Conservation (phyloP, 2,329 filamentous ascomycete species). For the Grosmannia serpens region DNA sequence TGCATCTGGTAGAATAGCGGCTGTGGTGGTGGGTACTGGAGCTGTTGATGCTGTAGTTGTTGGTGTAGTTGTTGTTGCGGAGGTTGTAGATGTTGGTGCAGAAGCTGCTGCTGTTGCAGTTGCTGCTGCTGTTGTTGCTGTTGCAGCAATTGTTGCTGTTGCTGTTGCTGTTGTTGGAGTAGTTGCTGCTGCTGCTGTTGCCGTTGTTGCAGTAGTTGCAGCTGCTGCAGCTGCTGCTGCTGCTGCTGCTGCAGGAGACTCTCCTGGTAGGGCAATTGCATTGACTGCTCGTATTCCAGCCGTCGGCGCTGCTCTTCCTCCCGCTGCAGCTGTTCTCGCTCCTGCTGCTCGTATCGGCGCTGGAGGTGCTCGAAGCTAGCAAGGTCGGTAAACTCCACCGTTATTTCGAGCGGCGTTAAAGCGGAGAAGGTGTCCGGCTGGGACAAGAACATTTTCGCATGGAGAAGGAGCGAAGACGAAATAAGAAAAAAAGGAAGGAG, state of each 20-base stretch:
- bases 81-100: conserved; percentile 3
- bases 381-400: conserved; percentile 20
- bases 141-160: conserved; percentile 10
- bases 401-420: conserved; percentile 30
- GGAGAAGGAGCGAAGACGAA: not conserved
- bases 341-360: conserved; percentile 4
- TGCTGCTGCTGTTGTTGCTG: not conserved
- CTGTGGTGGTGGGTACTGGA: not conserved
- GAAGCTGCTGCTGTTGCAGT: conserved; percentile 8
- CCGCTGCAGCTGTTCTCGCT: conserved; percentile 6
- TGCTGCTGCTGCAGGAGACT: not conserved
- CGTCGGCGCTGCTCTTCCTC: conserved; percentile 11
- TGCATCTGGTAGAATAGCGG: not conserved
- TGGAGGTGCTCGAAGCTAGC: conserved; percentile 11
- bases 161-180: conserved; percentile 7
- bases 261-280: not conserved
- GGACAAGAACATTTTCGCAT: conserved; percentile 41
- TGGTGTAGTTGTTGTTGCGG: conserved; percentile 1
- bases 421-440: conserved; percentile 34
- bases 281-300: not conserved
- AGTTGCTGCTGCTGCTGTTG: conserved; percentile 11
- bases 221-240: not conserved
- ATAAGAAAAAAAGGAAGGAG: conserved; percentile 1
- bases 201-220: not conserved
- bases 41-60: not conserved